These are phyloP conservation scores for Fragilaria crotonensis DNA, from an alignment of 108 stramenopile species.

Conservation along the genomic window DNA sequence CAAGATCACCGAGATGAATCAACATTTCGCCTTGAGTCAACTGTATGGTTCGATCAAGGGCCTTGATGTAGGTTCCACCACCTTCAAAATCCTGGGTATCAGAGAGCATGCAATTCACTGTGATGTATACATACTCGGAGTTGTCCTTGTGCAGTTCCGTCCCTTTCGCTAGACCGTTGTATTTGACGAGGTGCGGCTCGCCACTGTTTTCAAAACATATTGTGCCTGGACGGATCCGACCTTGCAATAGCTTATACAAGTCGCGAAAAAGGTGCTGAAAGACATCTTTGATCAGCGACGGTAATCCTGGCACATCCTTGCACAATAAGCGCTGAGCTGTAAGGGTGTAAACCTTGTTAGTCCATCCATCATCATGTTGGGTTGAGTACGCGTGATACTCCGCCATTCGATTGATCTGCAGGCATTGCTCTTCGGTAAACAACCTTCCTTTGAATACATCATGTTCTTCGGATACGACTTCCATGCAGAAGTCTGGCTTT, in stretches of 20 bases:
- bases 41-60: conserved; percentile 27
- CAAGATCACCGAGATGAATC: conserved; percentile 24
- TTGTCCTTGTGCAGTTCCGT: conserved; percentile 16
- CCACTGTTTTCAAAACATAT: conserved; percentile 11
- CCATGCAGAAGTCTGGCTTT: conserved; percentile 4
- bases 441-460: conserved; percentile 7
- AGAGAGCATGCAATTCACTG: conserved; percentile 25
- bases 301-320: conserved; percentile 11
- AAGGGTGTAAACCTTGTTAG: conserved; percentile 14
- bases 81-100: conserved; percentile 20
- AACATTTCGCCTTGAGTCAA: conserved; percentile 34
- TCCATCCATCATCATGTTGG: conserved; percentile 8
- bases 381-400: conserved; percentile 11
- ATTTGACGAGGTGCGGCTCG: conserved; percentile 35
- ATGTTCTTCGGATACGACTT: conserved; percentile 3
- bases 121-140: conserved; percentile 18
- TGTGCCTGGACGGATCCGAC: not conserved
- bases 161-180: conserved; percentile 11
- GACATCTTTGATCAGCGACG: too few species aligned
- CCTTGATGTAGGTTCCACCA: conserved; percentile 40
- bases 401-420: conserved; percentile 13
- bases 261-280: conserved; percentile 9
- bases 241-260: conserved; percentile 7
- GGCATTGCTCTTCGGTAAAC: conserved; percentile 12
- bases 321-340: conserved; percentile 12